phyloP scores from a whole-genome alignment of 352 stramenopile genomes.

The Pythium dissimile region DNA sequence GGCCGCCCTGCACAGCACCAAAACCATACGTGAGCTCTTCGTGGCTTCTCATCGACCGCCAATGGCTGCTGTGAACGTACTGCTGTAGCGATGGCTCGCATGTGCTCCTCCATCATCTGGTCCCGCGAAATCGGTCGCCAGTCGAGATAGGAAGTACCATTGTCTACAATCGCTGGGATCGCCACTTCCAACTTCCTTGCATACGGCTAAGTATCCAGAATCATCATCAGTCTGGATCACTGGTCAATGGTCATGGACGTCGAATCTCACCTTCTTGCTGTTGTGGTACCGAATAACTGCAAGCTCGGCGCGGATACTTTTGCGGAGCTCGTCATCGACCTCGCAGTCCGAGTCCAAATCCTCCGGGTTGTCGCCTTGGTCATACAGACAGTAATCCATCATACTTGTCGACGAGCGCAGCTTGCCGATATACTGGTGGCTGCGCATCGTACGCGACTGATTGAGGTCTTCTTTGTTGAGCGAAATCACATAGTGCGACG shows the following conservation, averaged over 20 bases:
- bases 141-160: slow-evolving; percentile 54
- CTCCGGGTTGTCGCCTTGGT: slow-evolving; percentile 81
- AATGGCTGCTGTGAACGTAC: slow-evolving; percentile 31
- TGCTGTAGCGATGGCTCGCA: slow-evolving; percentile 52
- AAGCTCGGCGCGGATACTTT: slow-evolving; percentile 72
- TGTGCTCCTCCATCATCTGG: slow-evolving; percentile 79
- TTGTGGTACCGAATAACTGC: slow-evolving; percentile 71
- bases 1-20: slow-evolving; percentile 41
- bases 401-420: slow-evolving; percentile 73
- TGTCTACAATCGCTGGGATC: slow-evolving; percentile 67
- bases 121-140: slow-evolving; percentile 69
- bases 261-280: slow-evolving; percentile 50
- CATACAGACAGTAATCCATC: slow-evolving; percentile 86
- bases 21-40: neutral
- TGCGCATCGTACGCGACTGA: slow-evolving; percentile 71
- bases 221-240: neutral
- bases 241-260: neutral
- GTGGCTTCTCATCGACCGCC: no score
- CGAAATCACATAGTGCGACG: slow-evolving; percentile 86
- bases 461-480: slow-evolving; percentile 86
- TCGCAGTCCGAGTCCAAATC: slow-evolving; percentile 82
- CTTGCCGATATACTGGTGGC: slow-evolving; percentile 86
- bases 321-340: slow-evolving; percentile 69
- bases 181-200: slow-evolving; percentile 82
- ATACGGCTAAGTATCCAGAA: slow-evolving; percentile 35